Evolutionary conservation across 2,329 filamentous ascomycete genomes (phyloP).

Genomic region (Dactylellina parvicollis): DNA sequence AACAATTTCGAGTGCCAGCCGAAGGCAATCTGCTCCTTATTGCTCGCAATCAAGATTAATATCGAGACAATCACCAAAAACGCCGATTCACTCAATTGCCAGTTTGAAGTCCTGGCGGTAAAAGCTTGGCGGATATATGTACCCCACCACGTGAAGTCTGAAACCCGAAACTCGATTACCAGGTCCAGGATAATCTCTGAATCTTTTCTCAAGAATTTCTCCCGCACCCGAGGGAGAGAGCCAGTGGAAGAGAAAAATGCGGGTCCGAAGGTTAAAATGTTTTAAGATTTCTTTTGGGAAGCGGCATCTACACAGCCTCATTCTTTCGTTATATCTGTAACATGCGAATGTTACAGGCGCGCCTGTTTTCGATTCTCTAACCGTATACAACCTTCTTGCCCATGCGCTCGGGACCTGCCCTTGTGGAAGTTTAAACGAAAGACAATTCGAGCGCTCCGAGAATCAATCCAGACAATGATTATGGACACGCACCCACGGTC

Average conservation of each 20-base stretch:
- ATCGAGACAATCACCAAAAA: slow-evolving; percentile 30
- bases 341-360: slow-evolving; percentile 38
- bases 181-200: neutral
- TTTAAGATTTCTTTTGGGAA: slow-evolving; percentile 1
- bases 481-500: slow-evolving; percentile 10
- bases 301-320: slow-evolving; percentile 54
- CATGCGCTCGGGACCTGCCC: slow-evolving; percentile 15
- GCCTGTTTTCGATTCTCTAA: slow-evolving; percentile 30
- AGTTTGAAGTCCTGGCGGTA: neutral
- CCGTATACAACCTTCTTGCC: slow-evolving; percentile 4
- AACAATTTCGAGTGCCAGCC: slow-evolving; percentile 8
- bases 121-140: slow-evolving; percentile 15
- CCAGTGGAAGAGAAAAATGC: slow-evolving; percentile 1
- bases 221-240: neutral
- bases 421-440: slow-evolving; percentile 34
- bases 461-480: neutral
- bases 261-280: slow-evolving; percentile 16
- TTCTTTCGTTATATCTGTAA: slow-evolving; percentile 48
- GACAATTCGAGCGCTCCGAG: slow-evolving; percentile 2
- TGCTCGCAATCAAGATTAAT: slow-evolving; percentile 51
- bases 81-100: slow-evolving; percentile 26
- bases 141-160: slow-evolving; percentile 8
- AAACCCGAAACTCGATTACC: slow-evolving; percentile 25
- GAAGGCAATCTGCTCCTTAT: slow-evolving; percentile 46
- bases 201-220: slow-evolving; percentile 1